Base-by-base conservation (phyloP, 768 basidiomycete species). In the Tephrocybe sp. region DNA sequence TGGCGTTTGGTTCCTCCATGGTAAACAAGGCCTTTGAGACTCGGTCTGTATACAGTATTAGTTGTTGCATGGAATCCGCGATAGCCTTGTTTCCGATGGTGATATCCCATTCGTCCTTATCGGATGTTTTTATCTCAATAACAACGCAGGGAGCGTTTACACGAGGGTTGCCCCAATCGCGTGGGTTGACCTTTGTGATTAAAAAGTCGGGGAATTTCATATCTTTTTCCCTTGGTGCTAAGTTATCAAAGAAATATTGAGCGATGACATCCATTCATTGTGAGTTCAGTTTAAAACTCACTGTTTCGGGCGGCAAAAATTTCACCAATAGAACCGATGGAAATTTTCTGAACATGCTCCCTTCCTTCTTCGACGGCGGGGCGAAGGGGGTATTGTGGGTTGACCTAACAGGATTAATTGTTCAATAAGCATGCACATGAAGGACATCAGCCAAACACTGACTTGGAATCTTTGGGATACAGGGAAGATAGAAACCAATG, bases 321-420 rank as follows among this genome's bases (percentile, higher is more conserved):
- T 9, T 45, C 45, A 21, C 45, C 45, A 21, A 21, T 34, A 15
- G 45, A 45, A 14, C 30, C 30, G 34, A 45, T 21, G 10, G 45
- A 45, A 4, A 33, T 21, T 3, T 20, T 45, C 15, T 5, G 45
- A 18, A 17, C 45, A 45, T 45, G 45, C 12, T 21, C 23, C 2
- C 25, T 11, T 45, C 45, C 45, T 45, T 34, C 45, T 34, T 34
- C 32, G 3, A 18, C 45, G 20, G 17, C 15, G 34, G 45, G 45
- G 32, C 45, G 45, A 17, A 45, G 30, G 45, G 45, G 45, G 32
- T 45, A 45, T 18, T 45, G 45, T 15, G 45, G 28, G 30, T 45
- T 45, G 17, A 45, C 32, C 45, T 45, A 34, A 30, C n/a, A n/a
- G n/a, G n/a, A n/a, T n/a, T n/a, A n/a, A n/a, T n/a, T n/a, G n/a